Base-by-base conservation (phyloP, 306 rosid genomes). In the Pachyrhizus erosus region DNA sequence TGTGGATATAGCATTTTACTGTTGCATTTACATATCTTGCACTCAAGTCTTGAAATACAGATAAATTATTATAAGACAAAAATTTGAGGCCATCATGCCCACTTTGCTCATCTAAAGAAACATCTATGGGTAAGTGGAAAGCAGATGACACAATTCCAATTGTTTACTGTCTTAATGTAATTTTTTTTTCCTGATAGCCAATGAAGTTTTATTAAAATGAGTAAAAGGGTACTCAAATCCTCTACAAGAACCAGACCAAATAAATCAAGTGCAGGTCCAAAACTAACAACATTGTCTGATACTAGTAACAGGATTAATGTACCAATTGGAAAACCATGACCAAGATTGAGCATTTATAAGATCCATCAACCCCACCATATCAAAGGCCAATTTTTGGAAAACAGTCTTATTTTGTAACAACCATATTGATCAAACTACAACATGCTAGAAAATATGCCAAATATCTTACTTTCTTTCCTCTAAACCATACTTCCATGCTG, bases 11-110 rank as follows among this genome's bases (percentile, higher is more conserved):
- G 10, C 46, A 29, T 72, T 76, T 71, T 55, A 46, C 51, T 76
- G 29, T 65, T 83, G 64, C 79, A 26, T 58, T 74, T 79, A 12
- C 31, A 42, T 49, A n/a, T 55, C 83, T 68, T 39, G 46, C 71
- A 27, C 10, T 57, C 75, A 21, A 57, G 58, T 72, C 66, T 76
- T 77, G 9, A 21, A 77, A 67, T 8, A 66, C 37, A 14, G 26
- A 52, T 70, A 45, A 20, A 5, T 61, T 24, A n/a, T 83, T 39
- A 33, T 64, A 45, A 17, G 62, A 61, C 46, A 49, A 24, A 27
- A 34, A n/a, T 21, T 8, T 31, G 34, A 66, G 68, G 43, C 24
- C 15, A 29, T 72, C 55, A 3, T 69, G 49, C 9, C 29, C 76
- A 37, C 52, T 60, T 23, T 49, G 10, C 48, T 67, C 40, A 26